Conservation (phyloP, 345 rosid genomes). For the Citrus hindsii region DNA sequence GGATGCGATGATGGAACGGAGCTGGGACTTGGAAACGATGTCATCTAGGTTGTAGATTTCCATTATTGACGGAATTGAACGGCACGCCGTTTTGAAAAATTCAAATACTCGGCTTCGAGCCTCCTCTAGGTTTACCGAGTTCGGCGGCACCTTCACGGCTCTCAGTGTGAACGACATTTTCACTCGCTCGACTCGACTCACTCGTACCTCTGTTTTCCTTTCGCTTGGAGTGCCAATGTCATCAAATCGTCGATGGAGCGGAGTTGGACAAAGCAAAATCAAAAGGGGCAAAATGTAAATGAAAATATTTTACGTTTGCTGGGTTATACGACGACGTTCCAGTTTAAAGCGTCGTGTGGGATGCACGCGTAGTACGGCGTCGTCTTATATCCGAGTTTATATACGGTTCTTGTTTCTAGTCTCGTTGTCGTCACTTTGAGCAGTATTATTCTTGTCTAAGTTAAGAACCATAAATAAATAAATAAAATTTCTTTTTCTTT, state of each 20-base stretch:
- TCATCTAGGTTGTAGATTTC: constrained; percentile 91
- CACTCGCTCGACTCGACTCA: constrained; percentile 3
- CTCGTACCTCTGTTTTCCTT: background rate
- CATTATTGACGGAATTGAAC: constrained; percentile 76
- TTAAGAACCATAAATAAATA: too few species aligned
- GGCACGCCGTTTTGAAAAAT: constrained; percentile 76
- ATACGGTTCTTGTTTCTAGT: too few species aligned
- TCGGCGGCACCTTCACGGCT: constrained; percentile 70
- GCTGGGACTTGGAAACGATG: constrained; percentile 67
- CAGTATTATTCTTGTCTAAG: too few species aligned
- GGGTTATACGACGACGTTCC: background rate
- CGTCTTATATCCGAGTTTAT: background rate
- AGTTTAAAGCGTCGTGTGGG: background rate
- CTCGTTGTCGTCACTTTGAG: too few species aligned
- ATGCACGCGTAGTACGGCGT: background rate
- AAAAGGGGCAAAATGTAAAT: background rate
- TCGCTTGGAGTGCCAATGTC: background rate
- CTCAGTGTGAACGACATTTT: constrained; percentile 60
- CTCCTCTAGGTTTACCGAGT: constrained; percentile 80
- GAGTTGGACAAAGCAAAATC: background rate
- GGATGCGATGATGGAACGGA: constrained; percentile 78
- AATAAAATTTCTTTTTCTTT: too few species aligned
- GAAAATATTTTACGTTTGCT: too few species aligned
- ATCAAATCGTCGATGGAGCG: background rate
- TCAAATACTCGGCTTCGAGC: constrained; percentile 74